phyloP scores from a whole-genome alignment of 805 yeast species.

The Pichia deserticola region DNA sequence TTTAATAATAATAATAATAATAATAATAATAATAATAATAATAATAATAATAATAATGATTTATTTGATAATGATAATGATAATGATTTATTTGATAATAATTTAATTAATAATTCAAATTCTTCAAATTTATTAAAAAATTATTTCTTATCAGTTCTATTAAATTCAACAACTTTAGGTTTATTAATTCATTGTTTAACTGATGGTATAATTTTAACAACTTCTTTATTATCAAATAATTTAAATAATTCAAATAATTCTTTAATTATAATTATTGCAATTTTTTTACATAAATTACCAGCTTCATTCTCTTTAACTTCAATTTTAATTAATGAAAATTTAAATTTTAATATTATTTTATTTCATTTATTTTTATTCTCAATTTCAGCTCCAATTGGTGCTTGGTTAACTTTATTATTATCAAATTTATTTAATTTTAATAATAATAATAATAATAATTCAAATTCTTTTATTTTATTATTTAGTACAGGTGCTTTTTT shows the following conservation, averaged over 20 bases:
- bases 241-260: constrained; percentile 11
- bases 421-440: constrained; percentile 7
- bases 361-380: constrained; percentile 50
- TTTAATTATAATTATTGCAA: constrained; percentile 46
- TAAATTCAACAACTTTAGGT: constrained; percentile 50
- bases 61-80: not conserved
- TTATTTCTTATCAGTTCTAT: constrained; percentile 24
- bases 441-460: constrained; percentile 25
- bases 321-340: constrained; percentile 37
- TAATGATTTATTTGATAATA: not conserved
- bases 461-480: constrained; percentile 45
- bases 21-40: too few species aligned
- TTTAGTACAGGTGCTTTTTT: constrained; percentile 70
- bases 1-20: too few species aligned
- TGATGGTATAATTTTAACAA: constrained; percentile 69
- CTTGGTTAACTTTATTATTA: constrained; percentile 40
- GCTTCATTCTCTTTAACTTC: constrained; percentile 63
- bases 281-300: constrained; percentile 67
- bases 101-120: too few species aligned
- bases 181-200: constrained; percentile 58
- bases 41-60: not conserved
- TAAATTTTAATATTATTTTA: constrained; percentile 26
- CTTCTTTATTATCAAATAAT: constrained; percentile 27
- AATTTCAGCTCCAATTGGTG: constrained; percentile 52
- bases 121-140: not conserved